These are phyloP conservation scores for Naegleria fowleri DNA, from an alignment of 208 protist genomes.

Conservation along the genomic window DNA sequence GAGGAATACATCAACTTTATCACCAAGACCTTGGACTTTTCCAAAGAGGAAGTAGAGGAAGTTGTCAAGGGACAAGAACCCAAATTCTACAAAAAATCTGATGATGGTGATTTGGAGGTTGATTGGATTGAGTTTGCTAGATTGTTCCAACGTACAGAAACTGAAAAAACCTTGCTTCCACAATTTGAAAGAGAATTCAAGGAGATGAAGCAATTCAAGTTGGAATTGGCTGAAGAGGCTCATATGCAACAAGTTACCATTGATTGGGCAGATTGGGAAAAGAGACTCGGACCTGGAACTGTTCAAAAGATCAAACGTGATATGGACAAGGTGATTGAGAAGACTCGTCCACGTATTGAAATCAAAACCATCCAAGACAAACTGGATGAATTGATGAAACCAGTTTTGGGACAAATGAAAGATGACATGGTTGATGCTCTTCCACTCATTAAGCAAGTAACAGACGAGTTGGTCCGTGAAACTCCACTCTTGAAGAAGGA, in stretches of 20 bases:
- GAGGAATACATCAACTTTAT: not conserved
- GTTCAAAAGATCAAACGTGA: not conserved
- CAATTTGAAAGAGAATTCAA: slow-evolving; percentile 17
- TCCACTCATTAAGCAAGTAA: not conserved
- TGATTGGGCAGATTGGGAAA: slow-evolving; percentile 20
- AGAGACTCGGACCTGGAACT: not conserved
- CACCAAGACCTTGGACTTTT: not conserved
- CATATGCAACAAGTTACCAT: not conserved
- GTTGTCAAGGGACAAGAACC: not conserved
- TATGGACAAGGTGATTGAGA: not conserved
- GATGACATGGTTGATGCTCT: slow-evolving; percentile 7
- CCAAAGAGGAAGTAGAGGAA: not conserved
- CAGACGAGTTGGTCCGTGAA: not conserved
- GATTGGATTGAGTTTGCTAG: not conserved
- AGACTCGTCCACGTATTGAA: not conserved
- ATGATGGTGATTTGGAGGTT: not conserved
- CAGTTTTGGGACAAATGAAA: not conserved
- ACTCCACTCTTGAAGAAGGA: not conserved
- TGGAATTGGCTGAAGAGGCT: not conserved
- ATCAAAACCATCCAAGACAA: not conserved
- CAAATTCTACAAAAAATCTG: not conserved
- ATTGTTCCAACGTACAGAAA: not conserved
- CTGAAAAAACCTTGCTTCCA: not conserved
- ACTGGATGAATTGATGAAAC: not conserved
- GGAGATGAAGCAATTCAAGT: not conserved